Evolutionary conservation across 73 alveolate genomes (phyloP), one percentile per base, ranked within the genome.

Genomic region (Halteria grandinella): DNA sequence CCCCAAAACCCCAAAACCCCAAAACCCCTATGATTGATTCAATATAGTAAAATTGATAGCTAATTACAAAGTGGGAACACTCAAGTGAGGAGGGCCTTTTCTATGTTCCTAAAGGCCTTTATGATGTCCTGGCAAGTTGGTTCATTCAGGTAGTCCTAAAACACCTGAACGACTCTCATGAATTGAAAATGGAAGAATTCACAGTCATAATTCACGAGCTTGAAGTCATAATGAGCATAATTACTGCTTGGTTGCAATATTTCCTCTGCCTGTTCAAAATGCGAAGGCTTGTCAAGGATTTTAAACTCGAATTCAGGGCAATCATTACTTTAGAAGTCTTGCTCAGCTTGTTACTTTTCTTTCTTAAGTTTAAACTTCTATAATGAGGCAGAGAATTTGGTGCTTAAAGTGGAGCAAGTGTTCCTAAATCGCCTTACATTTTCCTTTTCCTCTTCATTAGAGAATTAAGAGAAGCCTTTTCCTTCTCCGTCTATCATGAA

Each of bases 131-230:
- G 59, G 58, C 59, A 15, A 1, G 77, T 60, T 2, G 77, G 55
- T 60, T 60, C 77, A 37, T 60, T 60, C 24, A 60, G 27, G 77
- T 60, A 60, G 14, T 60, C 59, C 40, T 60, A 20, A 37, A 60
- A 60, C 24, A 60, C 24, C 27, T 60, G 7, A 5, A 60, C 58
- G 1, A 60, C 14, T 45, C 18, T 60, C 77, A 60, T 60, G 29
- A 36, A 60, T 25, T 60, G 48, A 20, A 60, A 33, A 60, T 60
- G 77, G 43, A 40, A 60, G 6, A 15, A 32, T 60, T 60, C 77
- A 39, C 77, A 60, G 1, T 32, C 77, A 14, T 24, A 37, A 18
- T 60, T 36, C 23, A 5, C 18, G 43, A 60, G 4, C 58, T 60
- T 60, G 25, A 4, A 4, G 17, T 60, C 21, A 29, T 60, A 60